Evolutionary conservation across 2,329 filamentous ascomycete genomes (phyloP), one percentile per base, ranked within the genome.

Genomic region (Nigrospora osmanthi): DNA sequence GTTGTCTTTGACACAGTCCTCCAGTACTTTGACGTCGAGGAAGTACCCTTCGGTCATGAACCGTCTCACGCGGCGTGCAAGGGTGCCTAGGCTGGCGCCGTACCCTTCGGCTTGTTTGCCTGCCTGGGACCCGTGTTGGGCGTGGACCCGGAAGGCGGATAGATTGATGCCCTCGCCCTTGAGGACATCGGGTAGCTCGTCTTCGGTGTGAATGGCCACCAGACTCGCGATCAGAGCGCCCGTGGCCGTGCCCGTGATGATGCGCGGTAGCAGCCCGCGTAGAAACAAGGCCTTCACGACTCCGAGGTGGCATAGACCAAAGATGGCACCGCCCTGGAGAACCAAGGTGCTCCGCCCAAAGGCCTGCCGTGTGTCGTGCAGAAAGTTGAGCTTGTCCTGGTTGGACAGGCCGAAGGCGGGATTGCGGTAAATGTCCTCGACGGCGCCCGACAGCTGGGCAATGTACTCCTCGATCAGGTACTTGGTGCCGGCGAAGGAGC

Each of bases 401-500:
- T 80, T 83, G 14, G 81, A 84, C 52, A 89, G 47, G 42, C 40
- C 44, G 4, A 45, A 33, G 31, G 31, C 33, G 11, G 39, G 15
- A 4, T 17, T 33, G n/a, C 50, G 48, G 23, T 82, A 83, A 34
- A 96, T 83, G 57, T 90, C 83, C 49, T 87, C 79, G 44, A 95
- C 80, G 2, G 87, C 85, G 47, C 85, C 78, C n/a, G 85, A 85
- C 33, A 95, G 83, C 58, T 91, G 83, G 1, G 83, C 82, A 49
- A 95, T 83, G 59, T 96, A 96, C 63, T 94, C 87, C 59, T 95
- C 89, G 49, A 96, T 94, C 40, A 95, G 69, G 43, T 87, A 78
- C 62, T 96, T 96, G 1, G 90, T 95, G 14, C 90, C 90, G 1
- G 86, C 85, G 59, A 93, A 93, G 12, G 88, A 85, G 47, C 84